Evolutionary conservation across 2,329 filamentous ascomycete genomes (phyloP), one percentile per base, ranked within the genome.

Genomic region (Metarhizium album): DNA sequence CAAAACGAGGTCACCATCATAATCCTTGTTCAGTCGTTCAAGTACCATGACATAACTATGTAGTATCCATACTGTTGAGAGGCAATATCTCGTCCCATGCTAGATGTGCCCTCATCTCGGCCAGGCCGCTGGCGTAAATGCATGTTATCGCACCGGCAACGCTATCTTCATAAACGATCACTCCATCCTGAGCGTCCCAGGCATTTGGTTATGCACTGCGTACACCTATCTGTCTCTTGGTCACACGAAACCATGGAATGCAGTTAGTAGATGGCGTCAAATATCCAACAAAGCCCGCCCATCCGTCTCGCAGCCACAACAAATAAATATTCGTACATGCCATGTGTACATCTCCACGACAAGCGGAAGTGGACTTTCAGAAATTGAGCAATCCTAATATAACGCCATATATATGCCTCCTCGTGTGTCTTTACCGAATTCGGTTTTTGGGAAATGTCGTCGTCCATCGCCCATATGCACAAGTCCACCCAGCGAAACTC

Each of bases 1-100:
- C 5, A 64, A 65, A 67, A 67, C 59, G 65, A 68, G 66, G 65
- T 65, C 66, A 67, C 64, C 64, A 67, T 65, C 60, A 64, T 61
- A 52, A 33, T 45, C 37, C 16, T 29, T 29, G 27, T 29, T 9
- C 11, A 3, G 11, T 6, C 11, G 7, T 29, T 29, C 27, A 7
- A 29, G 27, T 29, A 9, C 27, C 27, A 9, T 29, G 11, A 8
- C 27, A 9, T 29, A 3, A 29, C 11, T 29, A 29, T 9, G 7
- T 9, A 29, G 11, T 9, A 9, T 29, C 27, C 27, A 9, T 29
- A 3, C 7, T 8, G 27, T 29, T 29, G 7, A 29, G 11, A 29
- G 27, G 11, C 7, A 9, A 29, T 29, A 29, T 11, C 27, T 29
- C 27, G 27, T 8, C 7, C 27, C 27, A 29, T 9, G 27, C n/a